Base-by-base conservation (phyloP, 2,329 filamentous ascomycete genomes). In the Fusarium nurragi region DNA sequence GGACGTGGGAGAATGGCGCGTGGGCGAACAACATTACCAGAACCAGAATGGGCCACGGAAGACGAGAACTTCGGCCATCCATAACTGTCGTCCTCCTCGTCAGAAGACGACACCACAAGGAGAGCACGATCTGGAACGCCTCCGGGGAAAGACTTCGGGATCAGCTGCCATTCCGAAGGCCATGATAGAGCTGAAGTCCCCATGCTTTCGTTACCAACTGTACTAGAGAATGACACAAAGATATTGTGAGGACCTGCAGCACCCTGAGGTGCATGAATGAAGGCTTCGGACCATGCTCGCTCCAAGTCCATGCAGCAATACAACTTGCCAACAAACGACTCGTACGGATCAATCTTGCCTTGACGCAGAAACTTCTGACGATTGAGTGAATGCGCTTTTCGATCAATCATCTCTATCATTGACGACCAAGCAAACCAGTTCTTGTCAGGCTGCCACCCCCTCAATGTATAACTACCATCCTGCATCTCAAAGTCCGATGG, bases 231-330 rank as follows among this genome's bases (percentile, higher is more conserved):
- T 6, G 56, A 60, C n/a, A 78, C 48, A 10, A 76, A 77, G 22
- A 76, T 70, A 51, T 76, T 76, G 54, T 74, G 65, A 52, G 74
- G 76, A 1, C 74, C 74, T 6, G 75, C 73, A 34, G 61, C 70
- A 7, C 60, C 60, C 3, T 54, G 55, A 4, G 51, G 55, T 10
- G 68, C 65, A 10, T 61, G 64, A 14, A 68, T 54, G 40, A 77
- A 77, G 4, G 58, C 67, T 13, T 71, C 56, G 2, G 56, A 53
- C 69, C 73, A 73, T 22, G 80, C 80, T 47, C 79, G 71, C 65
- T 87, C 85, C 77, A 84, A 81, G 18, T 75, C 74, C 28, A 77
- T 73, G 46, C 81, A 83, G 10, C 76, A 76, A 26, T 78, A 75
- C 36, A 83, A 16, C n/a, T 60, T 69, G 36, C 64, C 55, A 22